Base-by-base conservation (phyloP, 352 stramenopile genomes). In the Phytophthora cajani region DNA sequence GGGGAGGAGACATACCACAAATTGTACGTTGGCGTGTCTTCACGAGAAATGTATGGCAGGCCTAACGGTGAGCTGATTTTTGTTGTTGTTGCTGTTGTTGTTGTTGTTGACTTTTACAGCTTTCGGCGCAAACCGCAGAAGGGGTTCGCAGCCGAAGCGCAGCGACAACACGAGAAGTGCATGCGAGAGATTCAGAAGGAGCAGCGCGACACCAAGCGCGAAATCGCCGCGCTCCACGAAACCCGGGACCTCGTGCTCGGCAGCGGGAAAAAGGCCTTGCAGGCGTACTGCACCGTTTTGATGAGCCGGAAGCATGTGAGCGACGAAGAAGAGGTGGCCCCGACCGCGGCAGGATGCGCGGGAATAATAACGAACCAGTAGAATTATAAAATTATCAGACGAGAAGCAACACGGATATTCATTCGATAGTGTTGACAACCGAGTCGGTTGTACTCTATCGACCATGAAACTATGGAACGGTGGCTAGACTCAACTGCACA, bases 1-100 rank as follows among this genome's bases (percentile, higher is more conserved):
- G 90, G 90, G 8, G 84, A 93, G 54, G 90, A 92, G 42, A 96
- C 88, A n/a, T 95, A 85, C 58, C 81, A 85, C 71, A 90, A 89
- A 66, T 80, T 78, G 85, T 94, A 80, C 27, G 27, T 30, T 6
- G 38, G 80, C 79, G 12, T 21, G 19, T 65, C 50, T 12, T 27
- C 27, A 19, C 57, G 7, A 30, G n/a, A 9, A 54, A n/a, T 21
- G 16, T 25, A 50, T 46, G 14, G 5, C 38, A 46, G 8, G 14
- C 17, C 38, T 50, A 50, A 23, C 44, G 27, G 27, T 30, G 27
- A 30, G 27, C 27, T 30, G 27, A 4, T 30, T 30, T 6, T 30
- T 47, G 40, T 49, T n/a, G 17, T n/a, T 17, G 21, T 53, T n/a
- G 17, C 10, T 17, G 21, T 53, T 50, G 1, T 10, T 67, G 21